A percentile compares a stretch with the other conserved stretches of the same genome.
These are phyloP conservation scores for Onygenales sp. DNA, from an alignment of 2,329 filamentous ascomycete genomes.

Conservation along the genomic window DNA sequence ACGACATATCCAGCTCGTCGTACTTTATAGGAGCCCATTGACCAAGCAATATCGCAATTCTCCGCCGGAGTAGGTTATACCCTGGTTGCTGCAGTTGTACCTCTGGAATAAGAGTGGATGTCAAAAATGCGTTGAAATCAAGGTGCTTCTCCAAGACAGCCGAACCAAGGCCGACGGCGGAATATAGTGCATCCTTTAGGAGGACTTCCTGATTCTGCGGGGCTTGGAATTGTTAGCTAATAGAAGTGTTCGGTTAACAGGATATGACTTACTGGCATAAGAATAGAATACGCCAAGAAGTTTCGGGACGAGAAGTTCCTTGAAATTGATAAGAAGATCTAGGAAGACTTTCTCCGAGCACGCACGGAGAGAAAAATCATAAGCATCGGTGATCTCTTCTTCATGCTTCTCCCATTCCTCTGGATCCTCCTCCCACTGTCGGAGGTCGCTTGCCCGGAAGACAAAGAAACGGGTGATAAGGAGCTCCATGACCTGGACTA, in stretches of 20 bases:
- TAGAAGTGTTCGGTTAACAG: too few relatives aligned
- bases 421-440: constrained; percentile 87
- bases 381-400: constrained; percentile 73
- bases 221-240: constrained; percentile 21
- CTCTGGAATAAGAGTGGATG: constrained; percentile 66
- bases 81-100: constrained; percentile 58
- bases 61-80: constrained; percentile 75
- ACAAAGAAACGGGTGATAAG: constrained; percentile 83
- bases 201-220: constrained; percentile 59
- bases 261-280: constrained; percentile 51
- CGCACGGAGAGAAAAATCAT: constrained; percentile 84
- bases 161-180: constrained; percentile 78
- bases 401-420: constrained; percentile 93
- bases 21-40: constrained; percentile 82
- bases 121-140: constrained; percentile 75
- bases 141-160: constrained; percentile 63
- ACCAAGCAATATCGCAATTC: constrained; percentile 79
- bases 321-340: constrained; percentile 83
- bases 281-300: constrained; percentile 74
- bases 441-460: constrained; percentile 73
- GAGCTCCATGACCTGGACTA: constrained; percentile 71
- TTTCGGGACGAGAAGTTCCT: constrained; percentile 66
- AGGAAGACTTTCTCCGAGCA: constrained; percentile 92
- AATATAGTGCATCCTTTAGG: constrained; percentile 90
- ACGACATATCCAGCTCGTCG: constrained; percentile 54